Conservation (phyloP, 164 flowering plant genomes). For the Vitis rotundifolia region DNA sequence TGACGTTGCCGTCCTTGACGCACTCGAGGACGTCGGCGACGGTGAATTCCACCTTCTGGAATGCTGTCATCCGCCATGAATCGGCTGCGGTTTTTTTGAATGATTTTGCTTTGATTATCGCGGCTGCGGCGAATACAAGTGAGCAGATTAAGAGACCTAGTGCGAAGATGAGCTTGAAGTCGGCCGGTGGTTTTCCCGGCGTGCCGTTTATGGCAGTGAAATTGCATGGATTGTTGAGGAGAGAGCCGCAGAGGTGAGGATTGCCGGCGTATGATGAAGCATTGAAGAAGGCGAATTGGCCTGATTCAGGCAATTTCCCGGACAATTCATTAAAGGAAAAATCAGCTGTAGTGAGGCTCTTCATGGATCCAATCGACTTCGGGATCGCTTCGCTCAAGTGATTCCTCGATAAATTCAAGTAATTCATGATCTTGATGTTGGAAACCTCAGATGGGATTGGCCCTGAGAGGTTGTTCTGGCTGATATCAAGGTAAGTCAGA, state of each 20-base stretch:
- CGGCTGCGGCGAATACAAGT: slow-evolving; percentile 59
- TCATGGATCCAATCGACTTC: slow-evolving; percentile 71
- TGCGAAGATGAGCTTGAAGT: slow-evolving; percentile 76
- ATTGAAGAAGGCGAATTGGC: slow-evolving; percentile 82
- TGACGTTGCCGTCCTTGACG: slow-evolving; percentile 78
- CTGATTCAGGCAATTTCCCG: slow-evolving; percentile 77
- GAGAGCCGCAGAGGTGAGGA: slow-evolving; percentile 72
- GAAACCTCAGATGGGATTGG: slow-evolving; percentile 68
- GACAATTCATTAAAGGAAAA: slow-evolving; percentile 92
- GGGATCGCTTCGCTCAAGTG: slow-evolving; percentile 69
- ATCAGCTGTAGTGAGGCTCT: slow-evolving; percentile 81
- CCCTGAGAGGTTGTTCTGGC: slow-evolving; percentile 84
- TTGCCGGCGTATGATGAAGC: slow-evolving; percentile 84
- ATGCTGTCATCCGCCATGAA: slow-evolving; percentile 84
- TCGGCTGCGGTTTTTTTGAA: slow-evolving; percentile 34
- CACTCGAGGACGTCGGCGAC: slow-evolving; percentile 70
- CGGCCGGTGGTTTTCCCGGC: slow-evolving; percentile 28
- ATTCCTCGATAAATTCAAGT: slow-evolving; percentile 83
- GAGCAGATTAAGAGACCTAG: slow-evolving; percentile 74
- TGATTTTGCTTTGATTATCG: slow-evolving; percentile 65
- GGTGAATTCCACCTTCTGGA: slow-evolving; percentile 68
- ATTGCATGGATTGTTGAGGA: slow-evolving; percentile 79
- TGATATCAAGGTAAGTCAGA: slow-evolving; percentile 72
- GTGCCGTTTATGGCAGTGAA: slow-evolving; percentile 27
- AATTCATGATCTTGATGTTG: slow-evolving; percentile 60